These are phyloP conservation scores for Camellia japonica DNA, from an alignment of 148 eudicot genomes.

Conservation along the genomic window DNA sequence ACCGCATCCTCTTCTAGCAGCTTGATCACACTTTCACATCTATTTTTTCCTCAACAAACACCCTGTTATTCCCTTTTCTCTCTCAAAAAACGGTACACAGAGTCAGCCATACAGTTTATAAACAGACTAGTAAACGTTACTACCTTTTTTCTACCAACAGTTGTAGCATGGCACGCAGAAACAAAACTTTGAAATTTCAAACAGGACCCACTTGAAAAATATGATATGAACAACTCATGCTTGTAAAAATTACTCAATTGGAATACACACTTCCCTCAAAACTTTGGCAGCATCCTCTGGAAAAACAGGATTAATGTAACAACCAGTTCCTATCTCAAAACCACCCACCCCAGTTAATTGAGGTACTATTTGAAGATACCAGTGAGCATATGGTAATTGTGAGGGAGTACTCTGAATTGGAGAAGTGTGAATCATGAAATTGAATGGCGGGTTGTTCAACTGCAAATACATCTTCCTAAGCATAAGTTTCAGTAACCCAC, in stretches of 20 bases:
- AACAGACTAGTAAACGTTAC: too few species aligned
- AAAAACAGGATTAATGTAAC: slow-evolving; percentile 88
- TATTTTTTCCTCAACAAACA: too few species aligned
- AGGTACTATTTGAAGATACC: slow-evolving; percentile 93
- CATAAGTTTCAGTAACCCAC: slow-evolving; percentile 74
- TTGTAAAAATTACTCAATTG: slow-evolving; percentile 1
- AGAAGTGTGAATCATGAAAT: slow-evolving; percentile 83
- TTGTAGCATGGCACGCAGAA: too few species aligned
- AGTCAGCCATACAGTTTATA: too few species aligned
- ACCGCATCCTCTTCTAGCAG: too few species aligned
- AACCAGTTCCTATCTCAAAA: slow-evolving; percentile 87
- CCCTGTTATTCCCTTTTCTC: too few species aligned
- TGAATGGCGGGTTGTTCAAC: slow-evolving; percentile 84
- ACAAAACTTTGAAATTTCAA: too few species aligned
- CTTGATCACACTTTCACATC: too few species aligned
- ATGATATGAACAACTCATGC: too few species aligned
- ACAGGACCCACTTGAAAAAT: too few species aligned
- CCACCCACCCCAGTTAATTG: slow-evolving; percentile 70
- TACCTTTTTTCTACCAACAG: too few species aligned
- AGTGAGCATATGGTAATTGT: slow-evolving; percentile 57
- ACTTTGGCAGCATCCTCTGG: slow-evolving; percentile 93
- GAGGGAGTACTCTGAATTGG: slow-evolving; percentile 48
- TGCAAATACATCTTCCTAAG: slow-evolving; percentile 69
- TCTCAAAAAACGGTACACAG: too few species aligned
- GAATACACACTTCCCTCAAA: slow-evolving; percentile 52